Evolutionary conservation across 768 basidiomycete species (phyloP), one percentile per base, ranked within the genome.

Genomic region (Clitopilus passeckerianus): DNA sequence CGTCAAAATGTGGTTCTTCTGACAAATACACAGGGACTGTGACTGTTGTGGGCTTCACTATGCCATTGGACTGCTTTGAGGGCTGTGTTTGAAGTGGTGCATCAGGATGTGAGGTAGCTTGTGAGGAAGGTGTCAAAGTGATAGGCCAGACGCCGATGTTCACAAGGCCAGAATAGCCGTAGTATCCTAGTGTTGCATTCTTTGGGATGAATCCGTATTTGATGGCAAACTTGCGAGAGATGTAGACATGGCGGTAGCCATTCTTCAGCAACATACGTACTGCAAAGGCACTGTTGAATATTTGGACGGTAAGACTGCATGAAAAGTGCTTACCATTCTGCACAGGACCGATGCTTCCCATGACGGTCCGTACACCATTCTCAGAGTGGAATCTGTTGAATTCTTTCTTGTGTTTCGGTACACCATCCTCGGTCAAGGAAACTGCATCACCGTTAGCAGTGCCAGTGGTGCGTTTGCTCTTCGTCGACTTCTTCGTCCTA

Each of bases 1-100:
- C 91, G 66, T 97, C 95, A 72, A 98, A 98, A 67, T 98, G 94
- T 0, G 89, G 87, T 70, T 97, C 95, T 69, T 99, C 97, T 3
- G 91, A 90, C 30, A 98, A 82, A 72, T 91, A 95, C 8, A 98
- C 95, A 0, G 83, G 68, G 5, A 50, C 12, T n/a, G 46, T 50
- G 9, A 50, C 46, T 2, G 46, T 50, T 12, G 46, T 50, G 10
- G 46, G 15, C 20, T 50, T n/a, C 12, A n/a, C 3, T 22, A 87
- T 69, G 60, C 76, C 68, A 10, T 80, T 79, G 4, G 75, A 72
- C 65, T 79, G 80, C 1, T 74, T 70, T 55, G 63, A 54, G 57
- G 54, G 57, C 60, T 61, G 59, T 44, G 64, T 58, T 22, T 67
- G 64, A 18, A 61, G 64, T 16, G 68, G 70, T 5, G 69, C 65